phyloP scores from a whole-genome alignment of 2,329 filamentous ascomycete species.

The Botrytis fragariae region DNA sequence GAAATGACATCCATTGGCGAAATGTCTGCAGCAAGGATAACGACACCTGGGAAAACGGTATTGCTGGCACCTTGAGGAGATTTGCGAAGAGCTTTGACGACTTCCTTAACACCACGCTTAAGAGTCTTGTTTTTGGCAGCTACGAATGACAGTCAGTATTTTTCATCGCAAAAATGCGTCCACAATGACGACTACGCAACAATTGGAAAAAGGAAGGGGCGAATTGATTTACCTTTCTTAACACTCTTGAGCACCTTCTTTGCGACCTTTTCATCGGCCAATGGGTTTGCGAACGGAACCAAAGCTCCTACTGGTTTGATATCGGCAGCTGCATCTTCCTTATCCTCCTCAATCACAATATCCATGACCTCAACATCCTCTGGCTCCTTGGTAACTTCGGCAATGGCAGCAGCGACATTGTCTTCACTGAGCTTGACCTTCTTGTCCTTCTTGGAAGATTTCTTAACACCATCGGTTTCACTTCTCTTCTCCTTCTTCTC shows the following conservation, averaged over 20 bases:
- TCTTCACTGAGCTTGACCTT: slow-evolving; percentile 44
- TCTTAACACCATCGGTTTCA: slow-evolving; percentile 46
- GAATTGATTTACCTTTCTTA: slow-evolving; percentile 50
- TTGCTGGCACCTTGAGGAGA: slow-evolving; percentile 68
- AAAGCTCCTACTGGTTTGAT: slow-evolving; percentile 56
- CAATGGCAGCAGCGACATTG: slow-evolving; percentile 58
- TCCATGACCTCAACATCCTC: slow-evolving; percentile 44
- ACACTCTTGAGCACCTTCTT: slow-evolving; percentile 66
- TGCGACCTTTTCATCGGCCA: slow-evolving; percentile 73
- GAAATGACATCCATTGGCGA: slow-evolving; percentile 98
- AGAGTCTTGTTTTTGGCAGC: slow-evolving; percentile 94
- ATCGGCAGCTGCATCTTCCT: slow-evolving; percentile 43
- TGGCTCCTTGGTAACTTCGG: slow-evolving; percentile 61
- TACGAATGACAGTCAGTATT: slow-evolving; percentile 43
- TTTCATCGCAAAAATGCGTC: not conserved
- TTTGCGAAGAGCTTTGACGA: slow-evolving; percentile 97
- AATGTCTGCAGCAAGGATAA: slow-evolving; percentile 95
- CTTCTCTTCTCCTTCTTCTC: slow-evolving; percentile 69
- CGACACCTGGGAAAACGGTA: slow-evolving; percentile 66
- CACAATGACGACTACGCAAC: not conserved
- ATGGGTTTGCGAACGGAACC: slow-evolving; percentile 79
- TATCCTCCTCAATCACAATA: slow-evolving; percentile 40
- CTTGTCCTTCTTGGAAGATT: slow-evolving; percentile 41
- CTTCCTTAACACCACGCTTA: slow-evolving; percentile 97
- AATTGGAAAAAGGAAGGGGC: not conserved